Evolutionary conservation across 2,329 filamentous ascomycete genomes (phyloP).

Genomic region (Ambrosiella cleistominuta): DNA sequence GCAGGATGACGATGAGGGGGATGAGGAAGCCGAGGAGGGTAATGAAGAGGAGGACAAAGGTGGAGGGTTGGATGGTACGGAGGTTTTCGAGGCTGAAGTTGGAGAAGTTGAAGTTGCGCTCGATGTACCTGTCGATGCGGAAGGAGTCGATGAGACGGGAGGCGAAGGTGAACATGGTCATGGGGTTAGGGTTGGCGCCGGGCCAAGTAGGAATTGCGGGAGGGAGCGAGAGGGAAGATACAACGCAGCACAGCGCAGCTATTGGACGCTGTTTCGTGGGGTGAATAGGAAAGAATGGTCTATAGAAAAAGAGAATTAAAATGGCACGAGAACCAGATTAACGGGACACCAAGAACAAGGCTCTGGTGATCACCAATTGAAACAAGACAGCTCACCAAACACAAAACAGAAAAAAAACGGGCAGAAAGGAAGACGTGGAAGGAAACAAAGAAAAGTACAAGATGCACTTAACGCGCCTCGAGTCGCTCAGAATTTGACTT

Average conservation of each 20-base stretch:
- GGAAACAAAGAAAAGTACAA: background rate
- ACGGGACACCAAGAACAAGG: too few species aligned
- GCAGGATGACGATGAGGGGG: constrained; percentile 36
- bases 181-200: background rate
- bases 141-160: constrained; percentile 5
- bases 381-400: background rate
- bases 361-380: too few species aligned
- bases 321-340: too few species aligned
- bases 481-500: background rate
- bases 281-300: too few species aligned
- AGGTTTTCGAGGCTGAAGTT: constrained; percentile 13
- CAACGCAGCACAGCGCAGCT: background rate
- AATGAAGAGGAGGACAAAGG: constrained; percentile 24
- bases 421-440: background rate
- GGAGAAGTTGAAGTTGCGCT: constrained; percentile 5
- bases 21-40: constrained; percentile 34
- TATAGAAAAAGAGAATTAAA: too few species aligned
- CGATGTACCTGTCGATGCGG: constrained; percentile 10
- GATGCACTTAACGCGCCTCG: background rate
- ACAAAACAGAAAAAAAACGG: background rate
- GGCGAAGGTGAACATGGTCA: background rate
- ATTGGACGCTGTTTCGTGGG: background rate
- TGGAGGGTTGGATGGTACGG: constrained; percentile 18
- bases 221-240: background rate
- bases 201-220: background rate